These are phyloP conservation scores for Elongisporangium prolatum DNA, from an alignment of 352 stramenopile genomes.

Conservation along the genomic window DNA sequence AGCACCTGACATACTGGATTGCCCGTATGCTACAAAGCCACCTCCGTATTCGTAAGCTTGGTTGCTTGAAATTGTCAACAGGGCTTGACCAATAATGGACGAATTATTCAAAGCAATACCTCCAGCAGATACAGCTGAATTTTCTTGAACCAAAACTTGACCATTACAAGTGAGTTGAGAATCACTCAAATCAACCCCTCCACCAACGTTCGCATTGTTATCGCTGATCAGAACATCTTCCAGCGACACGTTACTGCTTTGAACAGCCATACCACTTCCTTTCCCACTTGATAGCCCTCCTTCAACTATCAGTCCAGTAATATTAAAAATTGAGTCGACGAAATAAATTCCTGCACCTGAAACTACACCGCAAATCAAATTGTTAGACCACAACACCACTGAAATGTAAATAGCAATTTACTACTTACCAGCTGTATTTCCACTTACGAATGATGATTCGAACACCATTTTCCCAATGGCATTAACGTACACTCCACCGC, in stretches of 20 bases:
- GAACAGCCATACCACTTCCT: constrained; percentile 18
- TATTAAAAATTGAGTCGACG: constrained; percentile 8
- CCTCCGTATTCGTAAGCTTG: constrained; percentile 4
- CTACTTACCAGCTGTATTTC: constrained; percentile 24
- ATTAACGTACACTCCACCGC: constrained; percentile 14
- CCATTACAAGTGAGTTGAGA: constrained; percentile 7
- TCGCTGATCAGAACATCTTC: background rate
- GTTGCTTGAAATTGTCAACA: too few relatives aligned
- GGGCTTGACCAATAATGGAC: too few relatives aligned
- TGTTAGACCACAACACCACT: background rate
- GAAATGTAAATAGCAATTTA: background rate
- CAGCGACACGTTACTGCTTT: background rate
- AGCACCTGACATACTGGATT: background rate
- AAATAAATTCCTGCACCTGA: constrained; percentile 28
- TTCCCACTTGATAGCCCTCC: constrained; percentile 5
- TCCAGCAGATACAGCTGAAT: background rate
- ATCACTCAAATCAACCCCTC: constrained; percentile 4
- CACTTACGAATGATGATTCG: constrained; percentile 10
- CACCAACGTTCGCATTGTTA: constrained; percentile 6
- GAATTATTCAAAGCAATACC: too few relatives aligned
- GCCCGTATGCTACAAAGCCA: constrained; percentile 3
- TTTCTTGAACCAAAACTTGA: constrained; percentile 1
- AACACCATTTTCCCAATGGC: constrained; percentile 1
- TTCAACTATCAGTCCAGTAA: constrained; percentile 11
- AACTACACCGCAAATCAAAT: constrained; percentile 9